Conservation (phyloP, 345 rosid species). For the Hibiscus syriacus region DNA sequence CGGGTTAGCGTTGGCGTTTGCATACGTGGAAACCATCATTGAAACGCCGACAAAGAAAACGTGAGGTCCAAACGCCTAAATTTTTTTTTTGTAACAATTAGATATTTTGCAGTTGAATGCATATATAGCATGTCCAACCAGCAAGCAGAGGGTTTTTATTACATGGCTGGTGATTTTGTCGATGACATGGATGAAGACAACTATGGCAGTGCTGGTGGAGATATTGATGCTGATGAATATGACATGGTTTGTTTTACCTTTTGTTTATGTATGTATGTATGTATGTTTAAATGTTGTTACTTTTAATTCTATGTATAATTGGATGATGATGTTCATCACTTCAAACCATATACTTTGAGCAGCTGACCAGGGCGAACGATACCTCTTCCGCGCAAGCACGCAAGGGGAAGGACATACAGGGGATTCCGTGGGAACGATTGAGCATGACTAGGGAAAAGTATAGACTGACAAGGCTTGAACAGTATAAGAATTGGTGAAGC, state of each 20-base stretch:
- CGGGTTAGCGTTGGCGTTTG: no score
- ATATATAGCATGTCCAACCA: slow-evolving; percentile 24
- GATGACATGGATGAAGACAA: slow-evolving; percentile 29
- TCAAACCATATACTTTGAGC: neutral
- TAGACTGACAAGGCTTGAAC: slow-evolving; percentile 54
- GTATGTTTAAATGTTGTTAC: neutral
- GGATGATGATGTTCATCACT: neutral
- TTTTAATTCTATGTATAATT: neutral
- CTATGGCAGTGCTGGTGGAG: slow-evolving; percentile 15
- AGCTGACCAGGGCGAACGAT: slow-evolving; percentile 39
- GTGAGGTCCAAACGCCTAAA: no score
- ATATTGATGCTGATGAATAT: slow-evolving; percentile 24
- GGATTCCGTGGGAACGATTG: slow-evolving; percentile 64
- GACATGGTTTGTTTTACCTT: slow-evolving; percentile 20
- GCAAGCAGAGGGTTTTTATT: slow-evolving; percentile 21
- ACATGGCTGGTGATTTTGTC: slow-evolving; percentile 24
- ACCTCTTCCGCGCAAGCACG: slow-evolving; percentile 52
- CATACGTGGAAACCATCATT: no score
- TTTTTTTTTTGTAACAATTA: neutral
- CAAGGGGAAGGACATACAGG: slow-evolving; percentile 59
- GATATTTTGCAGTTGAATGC: slow-evolving; percentile 4
- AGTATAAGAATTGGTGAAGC: slow-evolving; percentile 51
- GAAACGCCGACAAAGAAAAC: no score
- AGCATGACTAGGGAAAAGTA: slow-evolving; percentile 46
- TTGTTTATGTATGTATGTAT: neutral